A percentile compares a stretch with the other conserved stretches of the same genome.
Evolutionary conservation across 2,329 filamentous ascomycete genomes (phyloP).

Genomic region (Paraphoma chrysanthemicola): DNA sequence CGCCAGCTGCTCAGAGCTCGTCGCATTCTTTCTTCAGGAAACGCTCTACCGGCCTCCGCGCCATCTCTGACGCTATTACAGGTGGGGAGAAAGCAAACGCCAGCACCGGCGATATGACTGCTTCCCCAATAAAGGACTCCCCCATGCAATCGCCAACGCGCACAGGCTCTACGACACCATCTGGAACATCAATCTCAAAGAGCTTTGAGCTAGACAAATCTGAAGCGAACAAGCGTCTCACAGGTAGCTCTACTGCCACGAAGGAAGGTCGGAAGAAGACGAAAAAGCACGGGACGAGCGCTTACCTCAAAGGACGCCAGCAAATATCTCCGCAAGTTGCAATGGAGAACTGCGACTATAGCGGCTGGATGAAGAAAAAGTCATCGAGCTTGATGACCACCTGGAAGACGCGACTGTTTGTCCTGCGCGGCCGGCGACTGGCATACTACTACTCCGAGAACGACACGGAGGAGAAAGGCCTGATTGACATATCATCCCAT

Average conservation of each 20-base stretch:
- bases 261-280: conserved; percentile 57
- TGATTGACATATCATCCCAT: conserved; percentile 98
- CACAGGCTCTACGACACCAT: conserved; percentile 76
- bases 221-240: conserved; percentile 48
- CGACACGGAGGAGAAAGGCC: conserved; percentile 89
- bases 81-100: conserved; percentile 60
- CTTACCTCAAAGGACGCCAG: conserved; percentile 84
- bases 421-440: conserved; percentile 86
- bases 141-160: conserved; percentile 70
- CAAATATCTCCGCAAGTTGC: conserved; percentile 84
- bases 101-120: conserved; percentile 47
- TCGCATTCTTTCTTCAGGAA: conserved; percentile 49
- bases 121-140: conserved; percentile 59
- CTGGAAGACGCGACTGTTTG: conserved; percentile 96
- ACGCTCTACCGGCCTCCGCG: conserved; percentile 74
- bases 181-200: conserved; percentile 62
- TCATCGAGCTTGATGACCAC: conserved; percentile 95
- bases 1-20: conserved; percentile 40
- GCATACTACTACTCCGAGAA: conserved; percentile 97
- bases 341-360: conserved; percentile 87
- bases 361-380: conserved; percentile 99
- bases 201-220: conserved; percentile 83
- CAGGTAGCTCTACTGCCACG: conserved; percentile 53
- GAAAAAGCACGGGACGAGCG: conserved; percentile 92
- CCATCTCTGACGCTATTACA: conserved; percentile 78